phyloP scores from a whole-genome alignment of 2,329 filamentous ascomycete genomes.

The Diaporthe citrichinensis region DNA sequence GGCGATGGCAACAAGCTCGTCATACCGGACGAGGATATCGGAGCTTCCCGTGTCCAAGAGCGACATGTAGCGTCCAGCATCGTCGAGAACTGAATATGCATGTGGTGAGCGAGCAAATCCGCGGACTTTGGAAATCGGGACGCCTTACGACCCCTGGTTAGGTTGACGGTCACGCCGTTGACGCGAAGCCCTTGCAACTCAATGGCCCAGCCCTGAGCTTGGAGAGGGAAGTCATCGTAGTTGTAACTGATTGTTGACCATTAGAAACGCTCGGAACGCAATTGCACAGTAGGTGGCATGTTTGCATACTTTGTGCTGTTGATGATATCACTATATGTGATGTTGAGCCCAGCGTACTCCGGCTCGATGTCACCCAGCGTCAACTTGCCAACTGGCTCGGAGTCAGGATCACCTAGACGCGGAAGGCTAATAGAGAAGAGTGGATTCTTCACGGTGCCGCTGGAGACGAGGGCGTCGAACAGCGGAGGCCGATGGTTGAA shows the following conservation, averaged over 20 bases:
- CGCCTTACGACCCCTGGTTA: constrained; percentile 11
- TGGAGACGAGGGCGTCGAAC: not conserved
- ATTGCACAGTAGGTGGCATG: not conserved
- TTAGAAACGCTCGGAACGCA: not conserved
- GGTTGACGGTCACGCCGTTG: constrained; percentile 11
- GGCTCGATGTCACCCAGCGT: constrained; percentile 12
- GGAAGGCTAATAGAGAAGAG: not conserved
- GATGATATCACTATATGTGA: constrained; percentile 25
- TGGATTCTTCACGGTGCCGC: not conserved
- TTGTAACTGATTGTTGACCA: not conserved
- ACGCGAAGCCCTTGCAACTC: constrained; percentile 13
- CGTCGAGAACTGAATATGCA: not conserved
- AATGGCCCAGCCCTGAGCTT: constrained; percentile 19
- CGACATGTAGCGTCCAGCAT: constrained; percentile 7
- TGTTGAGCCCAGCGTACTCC: constrained; percentile 11
- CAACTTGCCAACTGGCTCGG: not conserved
- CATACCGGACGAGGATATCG: constrained; percentile 1
- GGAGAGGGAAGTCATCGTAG: constrained; percentile 4
- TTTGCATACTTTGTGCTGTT: constrained; percentile 10
- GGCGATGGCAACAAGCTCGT: not conserved
- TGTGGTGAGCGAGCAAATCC: not conserved
- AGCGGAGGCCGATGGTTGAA: constrained; percentile 12
- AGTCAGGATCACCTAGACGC: constrained; percentile 3
- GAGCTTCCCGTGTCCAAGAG: constrained; percentile 14
- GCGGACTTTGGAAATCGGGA: not conserved